Percentiles rank a stretch among this genome's conserved stretches.
Conservation (phyloP, 495 filamentous ascomycete species). For the Extremus antarcticus region DNA sequence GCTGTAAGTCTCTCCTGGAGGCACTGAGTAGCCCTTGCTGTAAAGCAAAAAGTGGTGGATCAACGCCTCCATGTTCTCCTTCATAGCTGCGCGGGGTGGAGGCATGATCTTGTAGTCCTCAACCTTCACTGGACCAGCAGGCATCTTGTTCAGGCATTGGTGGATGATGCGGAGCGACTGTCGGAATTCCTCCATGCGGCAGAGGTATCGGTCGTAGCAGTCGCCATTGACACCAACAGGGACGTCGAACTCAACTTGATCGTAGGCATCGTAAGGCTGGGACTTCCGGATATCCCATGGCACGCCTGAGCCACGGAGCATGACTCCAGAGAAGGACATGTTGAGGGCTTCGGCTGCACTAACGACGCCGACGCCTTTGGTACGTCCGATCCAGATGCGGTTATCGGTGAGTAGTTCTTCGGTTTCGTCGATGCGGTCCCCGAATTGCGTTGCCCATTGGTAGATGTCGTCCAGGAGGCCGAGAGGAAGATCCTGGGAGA, state of each 20-base stretch:
- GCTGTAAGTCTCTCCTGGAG: constrained; percentile 96
- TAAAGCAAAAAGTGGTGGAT: constrained; percentile 99
- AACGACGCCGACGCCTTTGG: constrained; percentile 84
- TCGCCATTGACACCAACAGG: constrained; percentile 94
- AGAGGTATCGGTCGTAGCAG: constrained; percentile 98
- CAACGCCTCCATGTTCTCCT: constrained; percentile 99
- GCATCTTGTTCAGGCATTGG: constrained; percentile 99
- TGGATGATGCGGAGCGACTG: constrained; percentile 96
- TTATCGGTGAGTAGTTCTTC: constrained; percentile 98
- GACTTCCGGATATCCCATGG: constrained; percentile 96
- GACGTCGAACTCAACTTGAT: constrained; percentile 94
- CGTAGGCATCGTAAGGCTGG: constrained; percentile 94
- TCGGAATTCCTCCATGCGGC: constrained; percentile 99
- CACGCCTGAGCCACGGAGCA: constrained; percentile 95
- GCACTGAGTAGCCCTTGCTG: constrained; percentile 95
- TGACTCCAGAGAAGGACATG: constrained; percentile 91
- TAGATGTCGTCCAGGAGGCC: constrained; percentile 98
- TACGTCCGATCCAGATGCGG: constrained; percentile 94
- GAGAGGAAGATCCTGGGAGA: constrained; percentile 86
- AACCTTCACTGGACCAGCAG: constrained; percentile 79
- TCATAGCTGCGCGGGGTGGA: constrained; percentile 94
- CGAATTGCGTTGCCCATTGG: constrained; percentile 99
- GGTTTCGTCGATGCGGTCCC: constrained; percentile 97
- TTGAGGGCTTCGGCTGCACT: constrained; percentile 86
- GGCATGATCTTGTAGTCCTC: constrained; percentile 99